Conservation (phyloP, 352 stramenopile genomes). For the Sclerospora graminicola region DNA sequence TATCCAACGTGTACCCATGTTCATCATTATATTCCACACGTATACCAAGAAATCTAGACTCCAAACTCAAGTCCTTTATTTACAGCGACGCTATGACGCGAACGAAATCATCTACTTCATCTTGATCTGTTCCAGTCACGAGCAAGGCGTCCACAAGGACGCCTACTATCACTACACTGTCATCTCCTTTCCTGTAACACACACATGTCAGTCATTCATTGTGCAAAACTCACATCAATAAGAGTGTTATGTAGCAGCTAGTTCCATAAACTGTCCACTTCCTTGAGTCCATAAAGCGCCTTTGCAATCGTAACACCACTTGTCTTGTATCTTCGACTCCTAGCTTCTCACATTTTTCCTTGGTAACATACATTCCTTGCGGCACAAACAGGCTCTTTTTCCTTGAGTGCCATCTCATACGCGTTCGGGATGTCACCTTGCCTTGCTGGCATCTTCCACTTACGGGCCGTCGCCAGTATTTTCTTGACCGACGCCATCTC, state of each 20-base stretch:
- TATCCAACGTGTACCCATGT: slow-evolving; percentile 10
- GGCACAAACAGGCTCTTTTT: slow-evolving; percentile 13
- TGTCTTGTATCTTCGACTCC: not conserved
- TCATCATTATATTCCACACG: slow-evolving; percentile 5
- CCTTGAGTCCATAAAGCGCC: slow-evolving; percentile 4
- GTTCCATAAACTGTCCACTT: slow-evolving; percentile 1
- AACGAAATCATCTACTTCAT: slow-evolving; percentile 5
- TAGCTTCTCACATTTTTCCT: not conserved
- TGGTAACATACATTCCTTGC: slow-evolving; percentile 1
- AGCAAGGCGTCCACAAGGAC: slow-evolving; percentile 8
- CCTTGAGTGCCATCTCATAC: not conserved
- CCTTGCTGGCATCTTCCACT: not conserved
- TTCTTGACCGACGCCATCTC: not conserved
- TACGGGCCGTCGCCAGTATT: not conserved
- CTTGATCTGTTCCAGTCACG: slow-evolving; percentile 4
- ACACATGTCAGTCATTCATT: slow-evolving; percentile 18
- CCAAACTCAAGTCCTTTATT: slow-evolving; percentile 18
- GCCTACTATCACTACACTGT: not conserved
- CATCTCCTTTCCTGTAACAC: slow-evolving; percentile 3
- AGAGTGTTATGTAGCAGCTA: slow-evolving; percentile 12
- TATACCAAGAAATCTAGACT: slow-evolving; percentile 19
- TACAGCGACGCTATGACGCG: slow-evolving; percentile 3
- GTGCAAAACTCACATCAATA: not conserved
- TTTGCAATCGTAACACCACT: not conserved
- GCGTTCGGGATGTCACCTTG: not conserved